These are phyloP conservation scores for Crithidia mellificae DNA, from an alignment of 208 protist species.

Conservation along the genomic window DNA sequence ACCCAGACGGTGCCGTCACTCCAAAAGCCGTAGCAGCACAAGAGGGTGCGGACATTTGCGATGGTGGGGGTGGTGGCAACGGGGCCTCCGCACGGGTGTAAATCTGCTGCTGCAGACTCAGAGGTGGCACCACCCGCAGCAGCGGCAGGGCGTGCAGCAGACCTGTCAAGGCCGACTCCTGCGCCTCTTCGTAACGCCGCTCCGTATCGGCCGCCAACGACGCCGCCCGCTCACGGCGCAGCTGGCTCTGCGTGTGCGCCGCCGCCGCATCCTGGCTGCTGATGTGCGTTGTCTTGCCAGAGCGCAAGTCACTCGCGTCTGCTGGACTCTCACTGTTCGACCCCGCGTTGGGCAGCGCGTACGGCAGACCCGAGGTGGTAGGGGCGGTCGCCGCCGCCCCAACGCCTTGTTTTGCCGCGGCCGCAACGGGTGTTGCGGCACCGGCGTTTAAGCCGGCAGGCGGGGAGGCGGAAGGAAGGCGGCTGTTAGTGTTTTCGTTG, in stretches of 20 bases:
- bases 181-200: slow-evolving; percentile 24
- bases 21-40: no score
- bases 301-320: not conserved
- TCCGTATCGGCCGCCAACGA: slow-evolving; percentile 23
- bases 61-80: no score
- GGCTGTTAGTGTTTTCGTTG: not conserved
- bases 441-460: not conserved
- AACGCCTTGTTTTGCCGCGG: not conserved
- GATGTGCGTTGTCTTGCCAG: not conserved
- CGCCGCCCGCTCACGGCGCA: slow-evolving; percentile 22
- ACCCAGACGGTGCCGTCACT: no score
- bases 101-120: slow-evolving; percentile 32
- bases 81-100: slow-evolving; percentile 21
- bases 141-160: slow-evolving; percentile 27
- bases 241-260: slow-evolving; percentile 9
- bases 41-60: no score
- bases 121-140: slow-evolving; percentile 40
- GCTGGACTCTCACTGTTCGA: no score
- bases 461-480: not conserved
- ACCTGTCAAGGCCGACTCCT: slow-evolving; percentile 24
- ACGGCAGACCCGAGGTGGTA: no score
- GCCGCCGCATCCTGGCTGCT: not conserved
- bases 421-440: not conserved
- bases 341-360: no score
- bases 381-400: not conserved